Evolutionary conservation across 2,329 filamentous ascomycete species (phyloP).

Genomic region (Alternaria triticina): DNA sequence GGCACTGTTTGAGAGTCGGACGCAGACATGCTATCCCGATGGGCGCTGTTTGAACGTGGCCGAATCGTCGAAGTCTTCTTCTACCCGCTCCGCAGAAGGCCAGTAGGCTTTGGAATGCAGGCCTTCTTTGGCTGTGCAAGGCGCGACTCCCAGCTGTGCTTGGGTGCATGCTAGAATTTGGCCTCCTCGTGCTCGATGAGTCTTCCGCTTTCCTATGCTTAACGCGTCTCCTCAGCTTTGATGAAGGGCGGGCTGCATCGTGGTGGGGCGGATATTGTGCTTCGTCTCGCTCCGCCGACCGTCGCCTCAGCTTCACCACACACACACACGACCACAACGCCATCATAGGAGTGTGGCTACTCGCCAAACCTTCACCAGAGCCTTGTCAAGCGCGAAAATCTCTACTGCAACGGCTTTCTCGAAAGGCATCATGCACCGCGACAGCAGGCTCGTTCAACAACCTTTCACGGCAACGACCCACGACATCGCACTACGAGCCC

Average conservation of each 20-base stretch:
- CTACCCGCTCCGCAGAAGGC: neutral
- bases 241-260: neutral
- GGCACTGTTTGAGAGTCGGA: neutral
- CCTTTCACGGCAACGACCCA: neutral
- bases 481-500: neutral
- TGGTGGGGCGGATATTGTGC: neutral
- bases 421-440: neutral
- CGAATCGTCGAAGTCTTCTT: neutral
- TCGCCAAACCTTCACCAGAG: neutral
- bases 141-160: neutral
- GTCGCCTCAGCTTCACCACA: neutral
- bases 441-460: neutral
- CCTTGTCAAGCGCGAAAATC: neutral
- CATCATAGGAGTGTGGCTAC: neutral
- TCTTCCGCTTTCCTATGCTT: fast-evolving
- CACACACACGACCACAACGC: neutral
- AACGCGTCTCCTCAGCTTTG: neutral
- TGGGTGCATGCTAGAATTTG: fast-evolving
- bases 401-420: too few relatives aligned
- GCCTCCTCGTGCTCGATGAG: neutral
- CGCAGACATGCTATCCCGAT: neutral
- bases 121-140: neutral
- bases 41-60: too few relatives aligned
- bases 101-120: too few relatives aligned
- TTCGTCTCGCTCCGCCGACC: neutral